A percentile compares a stretch with the other conserved stretches of the same genome.
phyloP scores from a whole-genome alignment of 2,329 filamentous ascomycete genomes.

The Alternaria rosae region DNA sequence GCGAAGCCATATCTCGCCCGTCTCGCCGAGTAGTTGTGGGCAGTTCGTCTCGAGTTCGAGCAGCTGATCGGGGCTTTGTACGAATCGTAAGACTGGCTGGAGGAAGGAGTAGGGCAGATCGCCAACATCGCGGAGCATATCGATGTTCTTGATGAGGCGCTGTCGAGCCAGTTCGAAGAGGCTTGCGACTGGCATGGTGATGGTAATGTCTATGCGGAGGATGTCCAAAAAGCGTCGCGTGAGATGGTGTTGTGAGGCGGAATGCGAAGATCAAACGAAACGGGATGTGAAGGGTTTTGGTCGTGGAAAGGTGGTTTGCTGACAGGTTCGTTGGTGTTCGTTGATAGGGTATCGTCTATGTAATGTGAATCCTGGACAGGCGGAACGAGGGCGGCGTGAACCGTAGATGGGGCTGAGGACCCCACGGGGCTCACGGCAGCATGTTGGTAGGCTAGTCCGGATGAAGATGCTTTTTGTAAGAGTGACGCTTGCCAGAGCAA shows the following conservation, averaged over 20 bases:
- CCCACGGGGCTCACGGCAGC: constrained; percentile 11
- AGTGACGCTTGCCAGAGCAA: background rate
- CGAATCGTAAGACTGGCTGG: constrained; percentile 71
- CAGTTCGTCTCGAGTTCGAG: constrained; percentile 74
- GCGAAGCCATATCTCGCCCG: constrained; percentile 76
- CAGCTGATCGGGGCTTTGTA: constrained; percentile 78
- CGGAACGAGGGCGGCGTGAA: constrained; percentile 3
- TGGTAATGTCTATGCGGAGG: background rate
- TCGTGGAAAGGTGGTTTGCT: background rate
- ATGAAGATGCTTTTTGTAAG: background rate
- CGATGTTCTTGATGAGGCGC: constrained; percentile 52
- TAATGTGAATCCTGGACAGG: constrained; percentile 13
- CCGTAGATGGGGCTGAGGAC: constrained; percentile 8
- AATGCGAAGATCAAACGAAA: background rate
- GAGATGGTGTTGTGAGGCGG: background rate
- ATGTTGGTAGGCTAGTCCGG: constrained; percentile 4
- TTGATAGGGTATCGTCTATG: constrained; percentile 3
- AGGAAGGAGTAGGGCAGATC: constrained; percentile 72
- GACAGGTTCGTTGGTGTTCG: background rate
- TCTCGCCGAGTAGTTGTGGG: constrained; percentile 75
- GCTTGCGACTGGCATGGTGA: constrained; percentile 45
- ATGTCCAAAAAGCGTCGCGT: background rate
- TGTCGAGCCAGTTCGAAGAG: constrained; percentile 52
- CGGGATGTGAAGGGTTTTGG: background rate
- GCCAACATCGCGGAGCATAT: constrained; percentile 71